phyloP scores from a whole-genome alignment of 2,329 filamentous ascomycete species.

The Ascochyta viciae-villosae region DNA sequence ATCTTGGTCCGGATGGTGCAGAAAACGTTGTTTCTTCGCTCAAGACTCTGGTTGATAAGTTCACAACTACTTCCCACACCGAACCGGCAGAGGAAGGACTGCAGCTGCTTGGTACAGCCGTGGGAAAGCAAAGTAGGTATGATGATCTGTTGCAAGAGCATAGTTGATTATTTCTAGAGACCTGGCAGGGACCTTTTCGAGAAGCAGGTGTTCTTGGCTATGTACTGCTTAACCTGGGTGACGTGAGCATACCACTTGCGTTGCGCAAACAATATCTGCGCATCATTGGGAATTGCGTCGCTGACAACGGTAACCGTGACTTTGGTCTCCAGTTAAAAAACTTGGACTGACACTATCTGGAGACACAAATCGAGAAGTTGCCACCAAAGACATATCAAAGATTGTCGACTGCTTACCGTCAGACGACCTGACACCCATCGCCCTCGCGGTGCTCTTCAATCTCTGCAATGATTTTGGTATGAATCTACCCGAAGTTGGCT shows the following conservation, averaged over 20 bases:
- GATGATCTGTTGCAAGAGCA: not conserved
- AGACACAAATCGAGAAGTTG: constrained; percentile 45
- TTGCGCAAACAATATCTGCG: constrained; percentile 45
- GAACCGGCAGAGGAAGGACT: constrained; percentile 16
- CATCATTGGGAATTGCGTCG: constrained; percentile 49
- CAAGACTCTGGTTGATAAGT: constrained; percentile 1
- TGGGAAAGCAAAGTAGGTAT: constrained; percentile 40
- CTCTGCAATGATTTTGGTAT: constrained; percentile 52
- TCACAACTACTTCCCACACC: constrained; percentile 5
- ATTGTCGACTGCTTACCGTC: constrained; percentile 36
- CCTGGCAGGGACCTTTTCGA: constrained; percentile 40
- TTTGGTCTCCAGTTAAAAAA: not conserved
- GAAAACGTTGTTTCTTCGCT: not conserved
- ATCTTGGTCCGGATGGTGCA: not conserved
- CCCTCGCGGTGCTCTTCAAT: constrained; percentile 54
- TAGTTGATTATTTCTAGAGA: constrained; percentile 39
- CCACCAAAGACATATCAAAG: constrained; percentile 32
- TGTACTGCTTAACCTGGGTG: constrained; percentile 35
- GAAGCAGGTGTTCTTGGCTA: constrained; percentile 39
- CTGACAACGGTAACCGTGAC: constrained; percentile 41
- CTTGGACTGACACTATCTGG: constrained; percentile 23
- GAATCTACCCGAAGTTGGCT: not conserved
- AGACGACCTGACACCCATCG: constrained; percentile 34
- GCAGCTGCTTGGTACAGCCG: constrained; percentile 42
- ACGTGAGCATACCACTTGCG: constrained; percentile 20